phyloP scores from a whole-genome alignment of 208 protist genomes.

The Trypanosomatidae sp. region DNA sequence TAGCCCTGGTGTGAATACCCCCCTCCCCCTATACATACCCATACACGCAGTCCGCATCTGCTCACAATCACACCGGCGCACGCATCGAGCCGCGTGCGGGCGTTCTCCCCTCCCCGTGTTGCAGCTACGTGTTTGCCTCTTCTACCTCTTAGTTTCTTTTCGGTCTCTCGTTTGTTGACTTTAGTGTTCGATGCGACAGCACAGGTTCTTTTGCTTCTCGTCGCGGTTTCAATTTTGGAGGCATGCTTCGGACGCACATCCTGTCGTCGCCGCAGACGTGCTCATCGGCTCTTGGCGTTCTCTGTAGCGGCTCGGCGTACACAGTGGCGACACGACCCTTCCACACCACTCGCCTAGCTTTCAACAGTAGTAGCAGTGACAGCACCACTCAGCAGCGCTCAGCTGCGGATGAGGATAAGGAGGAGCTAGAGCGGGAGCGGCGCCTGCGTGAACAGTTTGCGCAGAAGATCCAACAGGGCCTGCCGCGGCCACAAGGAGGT shows the following conservation, averaged over 20 bases:
- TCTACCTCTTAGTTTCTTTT: not conserved
- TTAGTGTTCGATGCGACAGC: not conserved
- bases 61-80: not conserved
- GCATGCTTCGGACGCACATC: slow-evolving; percentile 18
- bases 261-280: slow-evolving; percentile 5
- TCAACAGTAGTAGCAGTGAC: slow-evolving; percentile 5
- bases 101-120: not conserved
- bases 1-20: not conserved
- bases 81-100: not conserved
- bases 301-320: slow-evolving; percentile 2
- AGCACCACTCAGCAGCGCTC: slow-evolving; percentile 26
- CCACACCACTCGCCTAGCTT: slow-evolving; percentile 9
- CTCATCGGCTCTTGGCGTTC: not conserved
- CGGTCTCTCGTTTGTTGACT: not conserved
- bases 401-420: slow-evolving; percentile 67
- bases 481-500: slow-evolving; percentile 30
- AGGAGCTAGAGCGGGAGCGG: slow-evolving; percentile 81
- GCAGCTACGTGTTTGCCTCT: not conserved
- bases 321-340: slow-evolving; percentile 5
- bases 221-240: not conserved
- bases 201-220: not conserved
- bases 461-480: slow-evolving; percentile 65
- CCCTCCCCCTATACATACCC: not conserved
- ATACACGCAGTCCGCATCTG: not conserved
- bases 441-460: slow-evolving; percentile 74